Conservation (phyloP, 352 stramenopile species). For the Hyphochytrium catenoides region DNA sequence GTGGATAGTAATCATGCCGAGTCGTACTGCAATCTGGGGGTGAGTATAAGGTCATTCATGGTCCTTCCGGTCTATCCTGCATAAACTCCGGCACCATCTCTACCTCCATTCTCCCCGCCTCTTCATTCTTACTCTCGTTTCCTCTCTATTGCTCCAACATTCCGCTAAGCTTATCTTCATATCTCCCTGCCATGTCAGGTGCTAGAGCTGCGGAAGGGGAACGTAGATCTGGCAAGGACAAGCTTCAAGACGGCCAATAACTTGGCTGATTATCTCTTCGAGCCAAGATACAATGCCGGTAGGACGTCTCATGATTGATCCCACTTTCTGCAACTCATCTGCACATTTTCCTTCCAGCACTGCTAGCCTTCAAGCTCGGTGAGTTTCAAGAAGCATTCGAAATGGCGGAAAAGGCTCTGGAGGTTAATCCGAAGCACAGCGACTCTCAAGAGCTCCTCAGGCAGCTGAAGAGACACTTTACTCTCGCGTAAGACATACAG, state of each 20-base stretch:
- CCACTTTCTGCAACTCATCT: not conserved
- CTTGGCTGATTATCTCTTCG: conserved; percentile 63
- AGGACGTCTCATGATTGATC: conserved; percentile 2
- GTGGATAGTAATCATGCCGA: conserved; percentile 73
- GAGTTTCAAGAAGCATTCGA: conserved; percentile 69
- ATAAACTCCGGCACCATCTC: too few species aligned
- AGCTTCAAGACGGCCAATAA: conserved; percentile 52
- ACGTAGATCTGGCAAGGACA: conserved; percentile 48
- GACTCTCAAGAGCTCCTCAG: conserved; percentile 69
- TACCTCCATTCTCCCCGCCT: too few species aligned
- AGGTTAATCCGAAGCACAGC: conserved; percentile 43
- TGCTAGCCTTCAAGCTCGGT: conserved; percentile 66
- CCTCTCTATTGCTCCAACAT: too few species aligned
- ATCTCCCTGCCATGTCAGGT: too few species aligned
- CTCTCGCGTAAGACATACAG: too few species aligned
- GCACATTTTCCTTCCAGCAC: conserved; percentile 15
- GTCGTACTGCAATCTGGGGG: conserved; percentile 68
- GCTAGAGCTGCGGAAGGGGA: conserved; percentile 63
- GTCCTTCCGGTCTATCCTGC: too few species aligned
- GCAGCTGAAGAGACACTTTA: conserved; percentile 53
- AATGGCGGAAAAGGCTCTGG: conserved; percentile 52
- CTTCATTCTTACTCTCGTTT: not conserved
- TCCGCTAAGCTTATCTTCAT: too few species aligned
- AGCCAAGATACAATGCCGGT: conserved; percentile 71
- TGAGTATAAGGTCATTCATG: too few species aligned